Percentiles rank a stretch among this genome's conserved stretches.
Evolutionary conservation across 106 monocot species (phyloP).

Genomic region (Allium sativum): DNA sequence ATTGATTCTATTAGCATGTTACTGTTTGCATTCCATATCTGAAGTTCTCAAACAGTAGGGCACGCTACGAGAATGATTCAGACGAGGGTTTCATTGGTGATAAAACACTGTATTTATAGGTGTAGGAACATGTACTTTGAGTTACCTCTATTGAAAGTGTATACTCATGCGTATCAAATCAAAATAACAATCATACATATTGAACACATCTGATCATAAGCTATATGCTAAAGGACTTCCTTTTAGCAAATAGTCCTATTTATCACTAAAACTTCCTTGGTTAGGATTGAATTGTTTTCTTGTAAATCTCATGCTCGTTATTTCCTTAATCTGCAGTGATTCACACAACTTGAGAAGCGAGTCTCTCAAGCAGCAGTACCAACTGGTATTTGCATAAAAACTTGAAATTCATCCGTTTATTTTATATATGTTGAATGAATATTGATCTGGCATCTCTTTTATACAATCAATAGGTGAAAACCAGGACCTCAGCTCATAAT

Average conservation of each 20-base stretch:
- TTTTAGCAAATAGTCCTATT: not conserved
- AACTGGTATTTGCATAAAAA: constrained; percentile 27
- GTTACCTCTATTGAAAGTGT: too few relatives aligned
- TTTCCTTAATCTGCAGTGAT: constrained; percentile 43
- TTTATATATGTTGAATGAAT: not conserved
- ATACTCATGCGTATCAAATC: not conserved
- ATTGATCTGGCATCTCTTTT: not conserved
- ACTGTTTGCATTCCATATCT: not conserved
- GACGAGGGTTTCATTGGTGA: not conserved
- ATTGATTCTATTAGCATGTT: not conserved
- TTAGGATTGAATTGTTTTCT: not conserved
- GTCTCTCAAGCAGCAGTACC: constrained; percentile 70
- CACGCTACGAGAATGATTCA: not conserved
- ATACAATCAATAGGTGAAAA: constrained; percentile 47
- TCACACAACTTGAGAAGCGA: constrained; percentile 58
- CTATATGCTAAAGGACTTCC: not conserved
- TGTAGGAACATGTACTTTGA: too few relatives aligned
- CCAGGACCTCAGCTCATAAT: constrained; percentile 37
- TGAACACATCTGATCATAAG: not conserved
- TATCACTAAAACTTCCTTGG: not conserved
- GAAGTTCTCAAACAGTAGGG: not conserved
- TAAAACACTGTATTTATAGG: not conserved
- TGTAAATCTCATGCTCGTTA: not conserved
- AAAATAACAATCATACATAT: not conserved
- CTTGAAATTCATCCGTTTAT: not conserved